Evolutionary conservation across 2,329 filamentous ascomycete genomes (phyloP), one percentile per base, ranked within the genome.

Genomic region (Cladosporium sp.): DNA sequence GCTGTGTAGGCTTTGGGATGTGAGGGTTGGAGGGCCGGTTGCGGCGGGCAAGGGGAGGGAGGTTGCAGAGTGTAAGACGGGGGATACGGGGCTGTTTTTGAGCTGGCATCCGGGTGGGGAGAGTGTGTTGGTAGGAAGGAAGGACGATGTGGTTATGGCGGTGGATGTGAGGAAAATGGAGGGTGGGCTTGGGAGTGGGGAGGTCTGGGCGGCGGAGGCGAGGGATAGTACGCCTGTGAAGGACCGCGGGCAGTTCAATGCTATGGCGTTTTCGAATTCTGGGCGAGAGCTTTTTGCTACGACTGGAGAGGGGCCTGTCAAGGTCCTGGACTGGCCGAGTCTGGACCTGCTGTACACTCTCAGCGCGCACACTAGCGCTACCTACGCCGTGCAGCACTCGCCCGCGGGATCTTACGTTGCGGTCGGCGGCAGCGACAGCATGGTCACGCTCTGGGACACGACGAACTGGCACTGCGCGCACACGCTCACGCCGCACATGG

Each of bases 391-490:
- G 14, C 88, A 89, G 68, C 80, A 93, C 72, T 90, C 91, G 69
- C 90, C 91, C 0, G 87, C 86, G 54, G 91, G 88, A 49, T 84
- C 87, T 51, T 90, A 88, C 74, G 81, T 94, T 54, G 91, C 91
- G 0, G 90, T 90, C 0, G 91, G 91, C 34, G 90, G 90, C 11
- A 87, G 88, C 11, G 91, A 94, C 73, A 90, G 89, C 1, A 85
- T 92, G 60, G 90, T 93, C 70, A 84, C 89, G 5, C 81, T 94
- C 3, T 94, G 91, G 89, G 90, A 93, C 73, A 93, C 91, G 3
- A 84, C 84, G 49, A 88, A 91, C 70, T 93, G 90, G 90, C 87
- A 91, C 65, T 93, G 90, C 74, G 85, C 89, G 73, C 85, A 88
- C 67, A 92, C 90, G 1, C 82, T 93, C 51, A 87, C 87, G 41